A percentile compares a stretch with the other conserved stretches of the same genome.
These are phyloP conservation scores for Diaporthe longicolla DNA, from an alignment of 2,329 filamentous ascomycete genomes.

Conservation along the genomic window DNA sequence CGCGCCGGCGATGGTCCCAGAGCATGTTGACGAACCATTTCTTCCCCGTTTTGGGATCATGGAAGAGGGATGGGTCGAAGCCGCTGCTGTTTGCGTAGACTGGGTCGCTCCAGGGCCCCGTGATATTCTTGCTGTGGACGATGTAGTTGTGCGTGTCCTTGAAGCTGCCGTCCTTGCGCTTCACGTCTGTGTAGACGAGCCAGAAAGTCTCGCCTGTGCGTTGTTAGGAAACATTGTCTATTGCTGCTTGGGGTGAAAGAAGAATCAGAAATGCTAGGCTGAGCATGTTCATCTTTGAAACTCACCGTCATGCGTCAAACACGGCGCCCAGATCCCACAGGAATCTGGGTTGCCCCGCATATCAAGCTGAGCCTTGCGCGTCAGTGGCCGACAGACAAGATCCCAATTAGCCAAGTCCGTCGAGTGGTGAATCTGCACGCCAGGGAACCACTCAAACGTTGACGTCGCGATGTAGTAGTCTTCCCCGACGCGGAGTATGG, in stretches of 20 bases:
- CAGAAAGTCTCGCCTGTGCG: slow-evolving; percentile 63
- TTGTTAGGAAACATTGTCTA: neutral
- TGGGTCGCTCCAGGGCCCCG: slow-evolving; percentile 74
- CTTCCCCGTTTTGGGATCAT: slow-evolving; percentile 65
- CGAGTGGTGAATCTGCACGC: slow-evolving; percentile 69
- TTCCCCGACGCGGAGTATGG: slow-evolving; percentile 64
- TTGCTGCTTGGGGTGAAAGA: no score
- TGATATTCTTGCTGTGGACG: slow-evolving; percentile 65
- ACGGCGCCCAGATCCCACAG: slow-evolving; percentile 76
- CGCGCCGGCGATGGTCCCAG: slow-evolving; percentile 66
- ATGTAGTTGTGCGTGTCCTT: slow-evolving; percentile 77
- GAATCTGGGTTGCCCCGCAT: slow-evolving; percentile 73
- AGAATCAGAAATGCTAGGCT: no score
- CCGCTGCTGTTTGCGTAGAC: slow-evolving; percentile 70
- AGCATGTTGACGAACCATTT: slow-evolving; percentile 73
- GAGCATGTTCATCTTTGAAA: neutral
- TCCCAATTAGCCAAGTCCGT: slow-evolving; percentile 68
- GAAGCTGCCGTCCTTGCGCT: slow-evolving; percentile 76
- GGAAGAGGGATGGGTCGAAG: slow-evolving; percentile 74
- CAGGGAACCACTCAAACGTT: slow-evolving; percentile 69
- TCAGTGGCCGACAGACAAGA: slow-evolving; percentile 62
- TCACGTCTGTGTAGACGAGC: slow-evolving; percentile 76
- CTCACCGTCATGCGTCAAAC: slow-evolving; percentile 70
- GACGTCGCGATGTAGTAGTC: slow-evolving; percentile 71
- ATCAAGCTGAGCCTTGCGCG: slow-evolving; percentile 65